Conservation (phyloP, 2,329 filamentous ascomycete species). For the Venturia pyrina region DNA sequence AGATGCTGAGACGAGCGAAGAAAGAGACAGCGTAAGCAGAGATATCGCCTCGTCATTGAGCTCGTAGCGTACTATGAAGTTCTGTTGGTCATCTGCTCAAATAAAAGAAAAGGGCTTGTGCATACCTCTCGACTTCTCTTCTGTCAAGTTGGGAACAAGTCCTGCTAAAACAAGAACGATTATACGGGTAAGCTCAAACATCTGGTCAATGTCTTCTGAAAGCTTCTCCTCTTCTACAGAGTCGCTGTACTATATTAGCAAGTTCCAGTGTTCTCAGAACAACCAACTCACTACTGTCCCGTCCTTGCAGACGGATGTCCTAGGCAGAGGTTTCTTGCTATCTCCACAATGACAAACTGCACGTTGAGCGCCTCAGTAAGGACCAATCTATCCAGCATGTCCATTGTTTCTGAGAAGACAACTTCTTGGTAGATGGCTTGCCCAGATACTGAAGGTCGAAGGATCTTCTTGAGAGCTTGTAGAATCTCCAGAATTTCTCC, state of each 20-base stretch:
- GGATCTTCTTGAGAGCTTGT: conserved; percentile 83
- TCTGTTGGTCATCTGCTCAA: conserved; percentile 16
- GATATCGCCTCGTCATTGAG: conserved; percentile 80
- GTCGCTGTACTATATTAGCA: conserved; percentile 17
- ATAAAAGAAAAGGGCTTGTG: conserved; percentile 7
- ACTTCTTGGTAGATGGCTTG: conserved; percentile 94
- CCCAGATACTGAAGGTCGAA: conserved; percentile 87
- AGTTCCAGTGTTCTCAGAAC: neutral
- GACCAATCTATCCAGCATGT: conserved; percentile 82
- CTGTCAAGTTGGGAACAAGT: conserved; percentile 71
- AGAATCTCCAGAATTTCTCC: conserved; percentile 83
- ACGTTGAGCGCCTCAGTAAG: conserved; percentile 84
- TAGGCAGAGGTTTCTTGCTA: conserved; percentile 80
- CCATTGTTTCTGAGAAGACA: conserved; percentile 95
- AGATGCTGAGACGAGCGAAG: conserved; percentile 85
- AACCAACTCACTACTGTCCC: conserved; percentile 43
- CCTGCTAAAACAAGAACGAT: conserved; percentile 89
- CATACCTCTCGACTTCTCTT: conserved; percentile 29
- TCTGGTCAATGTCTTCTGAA: conserved; percentile 93
- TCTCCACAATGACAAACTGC: conserved; percentile 87
- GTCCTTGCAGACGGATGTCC: conserved; percentile 81
- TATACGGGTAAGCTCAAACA: conserved; percentile 93
- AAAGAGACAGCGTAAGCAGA: conserved; percentile 69
- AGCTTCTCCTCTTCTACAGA: conserved; percentile 56
- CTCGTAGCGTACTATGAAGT: conserved; percentile 51